Evolutionary conservation across 2,329 filamentous ascomycete species (phyloP).

Genomic region (Endocalyx cinctus): DNA sequence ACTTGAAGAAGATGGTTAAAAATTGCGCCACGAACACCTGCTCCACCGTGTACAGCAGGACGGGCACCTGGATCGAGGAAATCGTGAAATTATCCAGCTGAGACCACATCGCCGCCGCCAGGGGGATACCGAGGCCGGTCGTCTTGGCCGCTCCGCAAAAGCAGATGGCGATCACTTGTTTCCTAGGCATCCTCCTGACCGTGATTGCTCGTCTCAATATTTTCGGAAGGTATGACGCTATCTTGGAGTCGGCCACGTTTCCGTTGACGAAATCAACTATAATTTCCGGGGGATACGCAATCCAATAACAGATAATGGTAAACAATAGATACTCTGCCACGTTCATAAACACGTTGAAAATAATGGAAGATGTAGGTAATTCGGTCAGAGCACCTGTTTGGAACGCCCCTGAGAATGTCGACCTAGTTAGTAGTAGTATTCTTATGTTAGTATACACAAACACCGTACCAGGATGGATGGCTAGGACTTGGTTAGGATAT

Average conservation of each 20-base stretch:
- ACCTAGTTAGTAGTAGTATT: constrained; percentile 41
- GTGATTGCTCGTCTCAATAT: constrained; percentile 34
- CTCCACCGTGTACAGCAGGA: constrained; percentile 58
- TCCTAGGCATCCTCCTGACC: constrained; percentile 48
- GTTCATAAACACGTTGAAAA: constrained; percentile 65
- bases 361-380: constrained; percentile 54
- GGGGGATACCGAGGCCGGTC: constrained; percentile 63
- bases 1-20: constrained; percentile 36
- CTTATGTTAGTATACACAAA: constrained; percentile 1
- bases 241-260: constrained; percentile 26
- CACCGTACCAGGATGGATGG: neutral
- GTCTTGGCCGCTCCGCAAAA: constrained; percentile 73
- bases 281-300: constrained; percentile 36
- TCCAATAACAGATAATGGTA: constrained; percentile 55
- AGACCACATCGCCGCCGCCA: constrained; percentile 64
- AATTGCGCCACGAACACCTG: constrained; percentile 36
- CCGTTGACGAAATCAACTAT: constrained; percentile 30
- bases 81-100: constrained; percentile 48
- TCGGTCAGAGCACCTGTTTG: constrained; percentile 56
- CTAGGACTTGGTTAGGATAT: too few relatives aligned
- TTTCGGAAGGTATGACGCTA: constrained; percentile 21
- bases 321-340: constrained; percentile 60
- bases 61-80: constrained; percentile 58
- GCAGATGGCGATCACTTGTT: constrained; percentile 65
- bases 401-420: constrained; percentile 63